Evolutionary conservation across 192 early-diverging fungal species (phyloP).

Genomic region (Obelidium mucronatum): DNA sequence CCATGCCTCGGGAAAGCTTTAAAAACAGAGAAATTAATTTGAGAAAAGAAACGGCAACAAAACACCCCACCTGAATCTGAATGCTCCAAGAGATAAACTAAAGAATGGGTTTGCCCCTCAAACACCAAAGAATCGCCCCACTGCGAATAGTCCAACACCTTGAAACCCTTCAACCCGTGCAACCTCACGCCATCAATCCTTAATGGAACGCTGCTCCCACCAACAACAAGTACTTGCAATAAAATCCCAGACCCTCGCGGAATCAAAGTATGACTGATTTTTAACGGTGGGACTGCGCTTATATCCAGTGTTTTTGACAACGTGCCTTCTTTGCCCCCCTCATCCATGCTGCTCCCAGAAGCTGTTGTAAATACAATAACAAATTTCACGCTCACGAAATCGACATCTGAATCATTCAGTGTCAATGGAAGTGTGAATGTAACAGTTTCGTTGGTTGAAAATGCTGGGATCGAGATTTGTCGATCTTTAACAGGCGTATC

Average conservation of each 20-base stretch:
- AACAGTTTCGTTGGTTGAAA: no score
- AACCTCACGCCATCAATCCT: slow-evolving; percentile 18
- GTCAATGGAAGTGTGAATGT: no score
- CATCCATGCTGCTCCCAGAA: no score
- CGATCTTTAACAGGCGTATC: no score
- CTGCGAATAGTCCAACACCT: not conserved
- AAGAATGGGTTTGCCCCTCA: slow-evolving; percentile 29
- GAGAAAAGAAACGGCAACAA: not conserved
- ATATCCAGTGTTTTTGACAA: slow-evolving; percentile 59
- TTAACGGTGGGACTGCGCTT: slow-evolving; percentile 58
- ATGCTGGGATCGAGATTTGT: no score
- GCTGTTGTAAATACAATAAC: no score
- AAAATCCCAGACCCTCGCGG: slow-evolving; percentile 48
- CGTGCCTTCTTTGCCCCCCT: slow-evolving; percentile 43
- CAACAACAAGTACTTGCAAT: slow-evolving; percentile 23
- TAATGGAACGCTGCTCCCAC: slow-evolving; percentile 27
- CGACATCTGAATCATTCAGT: no score
- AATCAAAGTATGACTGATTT: slow-evolving; percentile 57
- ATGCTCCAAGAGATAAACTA: slow-evolving; percentile 34
- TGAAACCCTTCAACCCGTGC: not conserved
- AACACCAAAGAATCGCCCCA: slow-evolving; percentile 19
- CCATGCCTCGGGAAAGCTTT: not conserved
- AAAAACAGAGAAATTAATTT: not conserved
- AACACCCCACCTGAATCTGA: not conserved
- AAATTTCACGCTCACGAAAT: no score